A percentile compares a stretch with the other conserved stretches of the same genome.
phyloP scores from a whole-genome alignment of 805 yeast genomes.

The Kodamaea restingae region DNA sequence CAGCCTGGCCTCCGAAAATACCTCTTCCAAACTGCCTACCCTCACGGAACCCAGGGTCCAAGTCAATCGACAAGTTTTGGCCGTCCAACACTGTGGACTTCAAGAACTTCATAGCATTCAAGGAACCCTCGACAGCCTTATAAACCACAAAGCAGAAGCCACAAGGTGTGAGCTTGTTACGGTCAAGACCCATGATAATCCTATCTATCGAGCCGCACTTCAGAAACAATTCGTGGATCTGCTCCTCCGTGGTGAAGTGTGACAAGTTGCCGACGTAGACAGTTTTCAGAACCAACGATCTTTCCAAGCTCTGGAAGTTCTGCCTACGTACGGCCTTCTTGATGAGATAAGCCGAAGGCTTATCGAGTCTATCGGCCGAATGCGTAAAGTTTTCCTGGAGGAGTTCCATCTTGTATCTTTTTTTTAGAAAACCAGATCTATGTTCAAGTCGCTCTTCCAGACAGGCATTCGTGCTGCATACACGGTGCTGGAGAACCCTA shows the following conservation, averaged over 20 bases:
- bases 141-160: conserved; percentile 94
- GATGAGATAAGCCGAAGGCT: conserved; percentile 65
- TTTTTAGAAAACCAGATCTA: conserved; percentile 13
- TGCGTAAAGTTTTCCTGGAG: conserved; percentile 49
- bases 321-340: conserved; percentile 57
- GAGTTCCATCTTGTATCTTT: conserved; percentile 28
- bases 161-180: conserved; percentile 88
- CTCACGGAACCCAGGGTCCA: conserved; percentile 94
- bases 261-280: conserved; percentile 89
- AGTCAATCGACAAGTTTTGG: conserved; percentile 73
- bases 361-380: conserved; percentile 65
- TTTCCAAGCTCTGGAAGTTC: conserved; percentile 57
- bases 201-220: conserved; percentile 75
- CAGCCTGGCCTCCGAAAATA: conserved; percentile 83
- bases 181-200: conserved; percentile 92
- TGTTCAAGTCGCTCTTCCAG: conserved; percentile 52
- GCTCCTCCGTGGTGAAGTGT: conserved; percentile 92
- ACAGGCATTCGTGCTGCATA: conserved; percentile 65
- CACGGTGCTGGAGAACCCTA: conserved; percentile 63
- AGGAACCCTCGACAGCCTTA: conserved; percentile 61
- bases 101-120: conserved; percentile 77
- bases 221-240: conserved; percentile 79
- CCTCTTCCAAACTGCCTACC: conserved; percentile 98
- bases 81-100: conserved; percentile 84
- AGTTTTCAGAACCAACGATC: conserved; percentile 65